Evolutionary conservation across 352 stramenopile species (phyloP).

Genomic region (Phytopythium helicoides): DNA sequence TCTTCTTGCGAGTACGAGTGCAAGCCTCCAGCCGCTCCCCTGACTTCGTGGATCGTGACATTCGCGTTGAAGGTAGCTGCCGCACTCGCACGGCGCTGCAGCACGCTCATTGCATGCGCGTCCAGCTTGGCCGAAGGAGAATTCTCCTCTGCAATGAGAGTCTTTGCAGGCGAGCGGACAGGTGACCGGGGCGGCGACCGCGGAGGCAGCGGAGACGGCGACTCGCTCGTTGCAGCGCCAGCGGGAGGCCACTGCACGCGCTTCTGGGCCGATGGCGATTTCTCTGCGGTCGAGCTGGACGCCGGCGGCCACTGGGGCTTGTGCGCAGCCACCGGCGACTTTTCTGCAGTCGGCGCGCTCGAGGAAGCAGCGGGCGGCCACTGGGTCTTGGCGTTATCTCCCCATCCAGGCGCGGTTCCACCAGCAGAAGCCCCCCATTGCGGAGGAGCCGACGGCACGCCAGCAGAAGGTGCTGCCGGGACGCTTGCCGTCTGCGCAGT

Average conservation of each 20-base stretch:
- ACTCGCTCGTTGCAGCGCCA: conserved; percentile 9
- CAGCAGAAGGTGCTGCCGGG: no score
- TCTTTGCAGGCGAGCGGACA: conserved; percentile 11
- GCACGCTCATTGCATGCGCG: conserved; percentile 48
- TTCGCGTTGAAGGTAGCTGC: conserved; percentile 57
- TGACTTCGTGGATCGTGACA: conserved; percentile 77
- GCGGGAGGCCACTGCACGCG: conserved; percentile 49
- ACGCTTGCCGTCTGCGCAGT: neutral
- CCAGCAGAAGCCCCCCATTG: no score
- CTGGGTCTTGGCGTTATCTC: conserved; percentile 18
- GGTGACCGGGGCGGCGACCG: conserved; percentile 23
- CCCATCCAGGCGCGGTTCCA: conserved; percentile 1
- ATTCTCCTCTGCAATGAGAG: conserved; percentile 6
- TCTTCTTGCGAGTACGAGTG: conserved; percentile 92
- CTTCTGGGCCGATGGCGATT: conserved; percentile 41
- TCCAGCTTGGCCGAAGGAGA: conserved; percentile 24
- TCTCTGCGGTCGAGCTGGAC: conserved; percentile 13
- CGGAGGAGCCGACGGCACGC: neutral
- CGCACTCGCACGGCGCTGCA: conserved; percentile 62
- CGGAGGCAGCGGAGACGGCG: conserved; percentile 14
- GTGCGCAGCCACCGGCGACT: conserved; percentile 7
- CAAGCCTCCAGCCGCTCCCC: conserved; percentile 65
- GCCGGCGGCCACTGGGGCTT: conserved; percentile 39
- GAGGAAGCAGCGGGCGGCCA: conserved; percentile 34
- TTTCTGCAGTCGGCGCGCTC: conserved; percentile 12